Evolutionary conservation across 2,329 filamentous ascomycete species (phyloP).

Genomic region (Penicillium sp.): DNA sequence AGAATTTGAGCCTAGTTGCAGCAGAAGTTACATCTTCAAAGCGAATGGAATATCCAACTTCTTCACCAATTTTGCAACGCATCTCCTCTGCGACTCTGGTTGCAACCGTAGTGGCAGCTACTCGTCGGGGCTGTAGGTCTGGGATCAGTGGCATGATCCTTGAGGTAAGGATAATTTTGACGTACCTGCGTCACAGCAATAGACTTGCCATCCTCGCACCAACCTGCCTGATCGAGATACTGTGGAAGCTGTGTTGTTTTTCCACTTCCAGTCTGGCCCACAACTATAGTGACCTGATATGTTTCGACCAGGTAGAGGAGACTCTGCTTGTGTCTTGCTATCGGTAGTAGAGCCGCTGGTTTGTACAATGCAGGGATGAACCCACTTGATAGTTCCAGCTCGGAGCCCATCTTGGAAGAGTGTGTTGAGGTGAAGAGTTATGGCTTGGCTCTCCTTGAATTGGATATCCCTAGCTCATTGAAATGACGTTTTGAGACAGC

Average conservation of each 20-base stretch:
- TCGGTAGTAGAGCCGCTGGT: slow-evolving; percentile 79
- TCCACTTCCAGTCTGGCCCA: slow-evolving; percentile 91
- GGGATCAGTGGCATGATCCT: slow-evolving; percentile 3
- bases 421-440: neutral
- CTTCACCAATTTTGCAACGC: slow-evolving; percentile 80
- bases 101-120: slow-evolving; percentile 89
- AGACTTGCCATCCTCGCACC: slow-evolving; percentile 79
- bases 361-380: slow-evolving; percentile 84
- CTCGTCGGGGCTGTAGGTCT: slow-evolving; percentile 70
- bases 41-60: slow-evolving; percentile 88
- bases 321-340: slow-evolving; percentile 76
- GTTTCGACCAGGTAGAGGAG: slow-evolving; percentile 86
- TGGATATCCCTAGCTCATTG: neutral
- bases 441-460: neutral
- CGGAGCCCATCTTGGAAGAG: slow-evolving; percentile 41
- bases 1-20: slow-evolving; percentile 85
- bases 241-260: slow-evolving; percentile 97
- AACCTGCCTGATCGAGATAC: slow-evolving; percentile 83
- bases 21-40: slow-evolving; percentile 90
- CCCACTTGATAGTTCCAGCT: slow-evolving; percentile 46
- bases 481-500: neutral
- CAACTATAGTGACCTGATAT: slow-evolving; percentile 79
- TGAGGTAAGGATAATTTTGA: slow-evolving; percentile 18
- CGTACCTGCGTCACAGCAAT: slow-evolving; percentile 88
- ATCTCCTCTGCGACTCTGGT: slow-evolving; percentile 87